Conservation (phyloP, 73 alveolate genomes). For the Paramecium pentaurelia region DNA sequence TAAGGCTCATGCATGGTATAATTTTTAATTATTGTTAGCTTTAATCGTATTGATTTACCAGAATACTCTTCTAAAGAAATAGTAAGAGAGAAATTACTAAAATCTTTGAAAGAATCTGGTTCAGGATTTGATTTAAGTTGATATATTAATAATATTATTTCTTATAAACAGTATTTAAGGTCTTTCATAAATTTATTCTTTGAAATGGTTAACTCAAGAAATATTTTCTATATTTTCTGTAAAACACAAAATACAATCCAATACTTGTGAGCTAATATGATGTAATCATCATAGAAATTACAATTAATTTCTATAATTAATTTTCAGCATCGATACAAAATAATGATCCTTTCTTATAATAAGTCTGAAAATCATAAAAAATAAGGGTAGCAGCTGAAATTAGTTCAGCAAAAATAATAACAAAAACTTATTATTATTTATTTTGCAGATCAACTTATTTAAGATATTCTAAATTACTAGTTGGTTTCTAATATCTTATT, state of each 20-base stretch:
- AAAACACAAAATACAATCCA: not conserved
- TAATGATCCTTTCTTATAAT: not conserved
- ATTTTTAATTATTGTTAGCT: not conserved
- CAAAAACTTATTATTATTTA: not conserved
- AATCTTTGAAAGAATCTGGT: constrained; percentile 33
- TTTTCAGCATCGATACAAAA: not conserved
- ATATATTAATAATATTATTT: not conserved
- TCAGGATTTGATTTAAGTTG: constrained; percentile 51
- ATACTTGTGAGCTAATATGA: not conserved
- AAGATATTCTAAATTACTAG: not conserved
- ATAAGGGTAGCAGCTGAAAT: not conserved
- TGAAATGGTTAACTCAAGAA: not conserved
- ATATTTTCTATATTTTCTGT: not conserved
- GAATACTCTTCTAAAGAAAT: constrained; percentile 16
- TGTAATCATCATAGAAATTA: not conserved
- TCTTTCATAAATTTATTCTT: not conserved
- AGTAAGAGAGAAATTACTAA: constrained; percentile 20
- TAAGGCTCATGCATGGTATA: constrained; percentile 40
- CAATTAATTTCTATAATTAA: not conserved
- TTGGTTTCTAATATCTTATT: not conserved
- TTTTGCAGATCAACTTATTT: not conserved
- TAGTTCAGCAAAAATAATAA: not conserved
- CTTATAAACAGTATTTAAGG: not conserved
- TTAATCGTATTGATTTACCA: constrained; percentile 44
- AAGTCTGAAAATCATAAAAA: not conserved